Conservation (phyloP, 1,139 yeast genomes). For the Lodderomyces margitis region DNA sequence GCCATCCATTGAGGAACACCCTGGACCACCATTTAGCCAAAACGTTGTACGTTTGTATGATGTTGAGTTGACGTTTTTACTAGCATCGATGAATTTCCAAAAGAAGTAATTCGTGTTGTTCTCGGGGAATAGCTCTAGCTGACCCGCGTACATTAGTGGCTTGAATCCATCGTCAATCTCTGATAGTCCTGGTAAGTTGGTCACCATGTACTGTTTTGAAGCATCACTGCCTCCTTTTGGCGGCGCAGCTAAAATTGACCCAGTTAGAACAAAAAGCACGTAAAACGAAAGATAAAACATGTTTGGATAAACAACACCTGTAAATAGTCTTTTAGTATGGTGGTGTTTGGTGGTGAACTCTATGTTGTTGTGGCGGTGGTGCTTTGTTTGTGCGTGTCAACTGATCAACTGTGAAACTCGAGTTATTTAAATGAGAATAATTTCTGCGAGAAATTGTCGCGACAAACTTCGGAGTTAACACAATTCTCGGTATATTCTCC, state of each 20-base stretch:
- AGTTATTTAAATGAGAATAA: neutral
- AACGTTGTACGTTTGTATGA: constrained; percentile 48
- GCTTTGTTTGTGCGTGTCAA: neutral
- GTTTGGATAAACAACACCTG: no score
- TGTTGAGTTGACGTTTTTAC: constrained; percentile 34
- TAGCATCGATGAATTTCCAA: constrained; percentile 60
- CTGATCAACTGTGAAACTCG: neutral
- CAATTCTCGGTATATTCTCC: neutral
- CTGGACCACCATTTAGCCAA: constrained; percentile 98
- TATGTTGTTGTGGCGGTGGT: neutral
- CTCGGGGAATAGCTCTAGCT: constrained; percentile 53
- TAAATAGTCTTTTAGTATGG: neutral
- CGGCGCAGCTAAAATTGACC: constrained; percentile 2
- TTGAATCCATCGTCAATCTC: constrained; percentile 31
- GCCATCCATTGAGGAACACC: constrained; percentile 98
- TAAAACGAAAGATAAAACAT: neutral
- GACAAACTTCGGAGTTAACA: neutral
- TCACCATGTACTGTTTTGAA: constrained; percentile 33
- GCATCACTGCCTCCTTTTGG: constrained; percentile 10
- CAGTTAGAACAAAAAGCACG: neutral
- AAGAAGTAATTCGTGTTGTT: constrained; percentile 69
- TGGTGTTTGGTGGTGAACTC: neutral
- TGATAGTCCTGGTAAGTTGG: constrained; percentile 41
- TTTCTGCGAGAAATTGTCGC: neutral
- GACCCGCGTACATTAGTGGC: constrained; percentile 72